Evolutionary conservation across 208 protist species (phyloP).

Genomic region (Willaertia magna): DNA sequence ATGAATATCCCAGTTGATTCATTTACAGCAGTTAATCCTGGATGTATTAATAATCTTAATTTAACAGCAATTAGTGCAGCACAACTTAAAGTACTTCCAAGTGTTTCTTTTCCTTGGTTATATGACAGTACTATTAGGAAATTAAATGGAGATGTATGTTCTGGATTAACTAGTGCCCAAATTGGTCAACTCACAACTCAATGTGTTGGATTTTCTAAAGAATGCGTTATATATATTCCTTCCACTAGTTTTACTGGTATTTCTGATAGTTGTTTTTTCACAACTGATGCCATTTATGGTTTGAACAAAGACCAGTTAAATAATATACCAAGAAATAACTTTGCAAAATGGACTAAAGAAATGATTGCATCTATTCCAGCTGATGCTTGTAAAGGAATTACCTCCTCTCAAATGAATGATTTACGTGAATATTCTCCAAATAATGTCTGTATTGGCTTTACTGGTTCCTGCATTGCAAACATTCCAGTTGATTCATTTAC

Average conservation of each 20-base stretch:
- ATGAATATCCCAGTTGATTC: no score
- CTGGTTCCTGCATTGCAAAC: background rate
- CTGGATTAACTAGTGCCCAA: background rate
- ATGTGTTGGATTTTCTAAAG: background rate
- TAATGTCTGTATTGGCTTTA: background rate
- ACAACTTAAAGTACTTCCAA: no score
- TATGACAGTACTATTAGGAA: no score
- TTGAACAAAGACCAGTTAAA: background rate
- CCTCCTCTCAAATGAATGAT: background rate
- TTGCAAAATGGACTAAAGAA: background rate
- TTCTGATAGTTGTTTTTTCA: background rate
- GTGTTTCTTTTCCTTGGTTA: no score
- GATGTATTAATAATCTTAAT: no score
- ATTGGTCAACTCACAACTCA: background rate
- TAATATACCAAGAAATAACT: background rate
- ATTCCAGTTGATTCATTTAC: background rate
- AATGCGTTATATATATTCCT: background rate
- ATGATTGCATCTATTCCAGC: background rate
- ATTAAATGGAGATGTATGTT: no score
- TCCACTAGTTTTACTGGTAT: background rate
- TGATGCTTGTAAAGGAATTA: background rate
- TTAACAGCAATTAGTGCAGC: no score
- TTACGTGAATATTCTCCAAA: background rate
- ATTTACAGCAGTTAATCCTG: no score
- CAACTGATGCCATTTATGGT: background rate